These are phyloP conservation scores for Fulvia fulva DNA, from an alignment of 2,329 filamentous ascomycete genomes.

Conservation along the genomic window DNA sequence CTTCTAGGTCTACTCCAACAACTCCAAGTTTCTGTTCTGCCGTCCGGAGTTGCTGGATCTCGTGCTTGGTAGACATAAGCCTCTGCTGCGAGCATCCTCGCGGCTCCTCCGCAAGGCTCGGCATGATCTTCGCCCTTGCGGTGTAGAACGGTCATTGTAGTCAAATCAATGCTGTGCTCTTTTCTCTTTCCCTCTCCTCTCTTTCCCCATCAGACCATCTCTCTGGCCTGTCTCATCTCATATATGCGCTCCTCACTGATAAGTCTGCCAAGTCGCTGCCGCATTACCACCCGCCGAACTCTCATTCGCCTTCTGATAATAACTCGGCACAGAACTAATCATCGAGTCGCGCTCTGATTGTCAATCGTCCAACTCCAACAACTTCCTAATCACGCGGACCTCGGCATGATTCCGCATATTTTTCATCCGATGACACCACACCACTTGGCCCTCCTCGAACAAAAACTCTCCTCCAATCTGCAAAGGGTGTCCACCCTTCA, in stretches of 20 bases:
- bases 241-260: neutral
- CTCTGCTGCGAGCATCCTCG: too few relatives aligned
- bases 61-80: too few relatives aligned
- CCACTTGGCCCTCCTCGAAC: constrained; percentile 38
- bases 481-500: constrained; percentile 36
- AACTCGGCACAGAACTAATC: neutral
- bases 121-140: too few relatives aligned
- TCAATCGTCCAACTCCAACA: constrained; percentile 36
- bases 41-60: too few relatives aligned
- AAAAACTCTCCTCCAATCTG: constrained; percentile 42
- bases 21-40: too few relatives aligned
- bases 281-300: neutral
- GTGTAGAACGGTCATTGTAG: too few relatives aligned
- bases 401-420: constrained; percentile 38
- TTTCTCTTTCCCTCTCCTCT: too few relatives aligned
- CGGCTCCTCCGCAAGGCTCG: too few relatives aligned
- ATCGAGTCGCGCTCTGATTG: neutral
- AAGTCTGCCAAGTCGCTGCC: neutral
- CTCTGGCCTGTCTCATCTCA: too few relatives aligned
- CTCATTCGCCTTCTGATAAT: neutral
- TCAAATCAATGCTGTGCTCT: too few relatives aligned
- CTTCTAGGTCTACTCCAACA: too few relatives aligned
- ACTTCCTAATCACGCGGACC: constrained; percentile 31
- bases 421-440: constrained; percentile 42
- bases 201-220: too few relatives aligned